A percentile compares a stretch with the other conserved stretches of the same genome.
Conservation (phyloP, 1,139 yeast species). For the Yamadazyma trypodendri region DNA sequence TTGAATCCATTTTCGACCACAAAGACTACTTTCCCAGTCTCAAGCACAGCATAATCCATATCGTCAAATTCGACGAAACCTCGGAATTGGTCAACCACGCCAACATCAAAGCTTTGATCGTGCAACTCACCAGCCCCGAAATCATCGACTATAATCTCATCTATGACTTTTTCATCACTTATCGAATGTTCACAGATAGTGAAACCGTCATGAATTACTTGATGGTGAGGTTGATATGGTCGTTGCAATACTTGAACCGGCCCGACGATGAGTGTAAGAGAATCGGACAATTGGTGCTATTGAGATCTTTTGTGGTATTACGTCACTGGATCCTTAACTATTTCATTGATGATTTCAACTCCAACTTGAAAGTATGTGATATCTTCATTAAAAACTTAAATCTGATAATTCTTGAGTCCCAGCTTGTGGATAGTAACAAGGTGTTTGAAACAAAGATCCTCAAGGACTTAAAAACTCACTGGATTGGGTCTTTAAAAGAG, state of each 20-base stretch:
- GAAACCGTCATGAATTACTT: conserved; percentile 59
- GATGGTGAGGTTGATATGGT: conserved; percentile 71
- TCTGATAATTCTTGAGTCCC: conserved; percentile 35
- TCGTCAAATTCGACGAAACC: conserved; percentile 40
- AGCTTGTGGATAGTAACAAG: conserved; percentile 23
- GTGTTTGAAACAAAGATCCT: conserved; percentile 41
- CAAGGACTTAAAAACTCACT: conserved; percentile 46
- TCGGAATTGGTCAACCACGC: conserved; percentile 41
- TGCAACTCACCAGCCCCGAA: conserved; percentile 76
- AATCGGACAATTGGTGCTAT: conserved; percentile 66
- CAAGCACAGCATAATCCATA: conserved; percentile 17
- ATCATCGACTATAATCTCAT: conserved; percentile 74
- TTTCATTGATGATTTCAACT: conserved; percentile 66
- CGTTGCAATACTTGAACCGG: conserved; percentile 49
- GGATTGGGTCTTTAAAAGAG: conserved; percentile 34
- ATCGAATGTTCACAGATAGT: conserved; percentile 65
- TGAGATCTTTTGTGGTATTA: conserved; percentile 81
- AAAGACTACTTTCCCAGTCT: conserved; percentile 34
- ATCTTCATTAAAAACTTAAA: conserved; percentile 51
- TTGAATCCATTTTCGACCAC: conserved; percentile 45
- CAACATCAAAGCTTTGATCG: conserved; percentile 55
- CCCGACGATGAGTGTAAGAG: conserved; percentile 33
- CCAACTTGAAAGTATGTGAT: conserved; percentile 45
- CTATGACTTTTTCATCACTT: conserved; percentile 84
- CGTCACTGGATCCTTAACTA: conserved; percentile 88